These are phyloP conservation scores for Teratosphaeria destructans DNA, from an alignment of 2,329 filamentous ascomycete species.

Conservation along the genomic window DNA sequence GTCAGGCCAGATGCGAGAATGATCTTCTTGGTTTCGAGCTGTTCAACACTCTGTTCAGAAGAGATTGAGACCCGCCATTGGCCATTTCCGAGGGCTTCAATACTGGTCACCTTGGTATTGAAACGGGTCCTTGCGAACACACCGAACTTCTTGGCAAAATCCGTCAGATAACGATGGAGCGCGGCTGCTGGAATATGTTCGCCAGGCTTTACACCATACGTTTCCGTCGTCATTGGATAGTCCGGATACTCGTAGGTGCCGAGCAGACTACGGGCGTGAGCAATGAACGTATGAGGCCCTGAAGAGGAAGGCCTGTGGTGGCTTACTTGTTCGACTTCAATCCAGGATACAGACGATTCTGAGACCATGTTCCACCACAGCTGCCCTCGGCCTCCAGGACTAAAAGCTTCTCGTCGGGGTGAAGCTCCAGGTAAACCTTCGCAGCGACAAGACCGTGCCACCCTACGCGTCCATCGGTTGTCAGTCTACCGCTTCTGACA, in stretches of 20 bases:
- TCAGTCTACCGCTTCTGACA: neutral
- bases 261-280: constrained; percentile 34
- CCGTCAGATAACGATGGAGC: constrained; percentile 47
- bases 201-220: constrained; percentile 38
- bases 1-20: constrained; percentile 54
- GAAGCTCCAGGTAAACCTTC: neutral
- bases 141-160: constrained; percentile 45
- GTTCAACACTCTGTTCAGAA: neutral
- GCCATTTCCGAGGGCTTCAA: neutral
- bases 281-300: neutral
- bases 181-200: constrained; percentile 50
- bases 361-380: constrained; percentile 59
- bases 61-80: neutral
- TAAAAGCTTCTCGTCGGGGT: neutral
- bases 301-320: neutral
- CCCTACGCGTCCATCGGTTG: neutral
- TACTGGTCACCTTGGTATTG: constrained; percentile 27
- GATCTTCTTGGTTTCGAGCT: constrained; percentile 40
- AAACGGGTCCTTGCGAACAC: constrained; percentile 41
- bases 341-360: constrained; percentile 55
- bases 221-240: constrained; percentile 50
- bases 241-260: constrained; percentile 66
- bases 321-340: constrained; percentile 58
- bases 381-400: neutral
- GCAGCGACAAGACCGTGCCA: neutral